Evolutionary conservation across 306 rosid species (phyloP), one percentile per base, ranked within the genome.

Genomic region (Ceratonia siliqua): DNA sequence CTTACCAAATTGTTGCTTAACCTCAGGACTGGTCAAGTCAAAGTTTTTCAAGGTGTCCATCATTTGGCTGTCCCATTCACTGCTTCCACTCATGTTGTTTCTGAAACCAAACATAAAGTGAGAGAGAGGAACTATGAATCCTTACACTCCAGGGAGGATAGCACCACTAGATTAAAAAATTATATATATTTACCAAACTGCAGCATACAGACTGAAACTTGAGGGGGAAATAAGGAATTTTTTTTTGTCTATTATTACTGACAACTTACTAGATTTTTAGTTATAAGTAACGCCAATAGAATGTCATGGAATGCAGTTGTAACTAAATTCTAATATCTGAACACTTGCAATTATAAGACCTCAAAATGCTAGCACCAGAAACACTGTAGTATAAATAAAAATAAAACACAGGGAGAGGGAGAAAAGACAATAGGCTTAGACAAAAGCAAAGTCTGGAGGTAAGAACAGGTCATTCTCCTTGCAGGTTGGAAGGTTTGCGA

Each of bases 1-100:
- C 95, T 76, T 82, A 91, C 98, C 98, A 78, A 93, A 93, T 81
- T 93, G 98, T 70, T 91, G 97, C 86, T 93, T 93, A 63, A 93
- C 89, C 53, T 89, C 93, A 42, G 98, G 97, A 83, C 96, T 91
- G 85, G 82, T 85, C 52, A 93, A 93, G 85, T 93, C 98, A 79
- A 93, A 93, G 78, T 85, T 91, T 59, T 93, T 93, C 65, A 93
- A 83, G 28, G 98, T 91, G 68, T 93, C 98, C 90, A 86, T 86
- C 89, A 89, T 84, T 15, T 85, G 86, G 66, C 80, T 70, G 46
- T 93, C 97, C 98, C 97, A 93, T 78, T 93, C 93, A 58, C 72
- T 74, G 77, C 79, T 82, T 83, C 93, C 97, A 38, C 88, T 55
- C 98, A 91, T 93, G 85, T 91, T 91, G 82, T 74, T 88, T 73